These are phyloP conservation scores for Hymenoscyphus scutula DNA, from an alignment of 2,329 filamentous ascomycete genomes.

Conservation along the genomic window DNA sequence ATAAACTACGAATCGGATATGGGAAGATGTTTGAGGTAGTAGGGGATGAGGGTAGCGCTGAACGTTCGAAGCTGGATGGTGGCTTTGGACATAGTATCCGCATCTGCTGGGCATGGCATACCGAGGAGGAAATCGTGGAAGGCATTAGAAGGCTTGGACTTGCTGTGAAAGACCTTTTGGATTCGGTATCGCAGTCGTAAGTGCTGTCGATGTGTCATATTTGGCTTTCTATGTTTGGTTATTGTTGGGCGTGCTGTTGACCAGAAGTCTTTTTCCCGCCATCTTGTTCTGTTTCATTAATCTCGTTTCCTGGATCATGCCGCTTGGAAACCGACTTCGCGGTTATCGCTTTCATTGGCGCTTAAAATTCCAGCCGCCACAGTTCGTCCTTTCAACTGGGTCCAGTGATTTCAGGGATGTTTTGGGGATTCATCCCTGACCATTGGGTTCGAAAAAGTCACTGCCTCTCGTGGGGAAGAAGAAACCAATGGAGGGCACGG, in stretches of 20 bases:
- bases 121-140: constrained; percentile 46
- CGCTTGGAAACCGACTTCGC: no score
- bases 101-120: constrained; percentile 58
- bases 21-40: constrained; percentile 55
- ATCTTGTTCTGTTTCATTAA: background rate
- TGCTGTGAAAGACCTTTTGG: background rate
- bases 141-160: constrained; percentile 56
- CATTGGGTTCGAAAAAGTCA: no score
- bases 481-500: no score
- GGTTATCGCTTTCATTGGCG: no score
- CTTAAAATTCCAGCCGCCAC: no score
- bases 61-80: constrained; percentile 17
- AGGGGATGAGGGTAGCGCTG: constrained; percentile 36
- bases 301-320: background rate
- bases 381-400: no score
- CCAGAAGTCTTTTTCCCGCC: background rate
- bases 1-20: constrained; percentile 43
- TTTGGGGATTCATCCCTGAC: no score
- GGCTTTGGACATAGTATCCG: constrained; percentile 50
- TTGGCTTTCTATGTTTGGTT: background rate
- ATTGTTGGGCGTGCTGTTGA: no score
- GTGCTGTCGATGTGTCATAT: background rate
- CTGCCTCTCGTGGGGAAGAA: no score
- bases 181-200: background rate
- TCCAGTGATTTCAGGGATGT: no score